Evolutionary conservation across 257 asterid genomes (phyloP).

Genomic region (Gentiana dahurica): DNA sequence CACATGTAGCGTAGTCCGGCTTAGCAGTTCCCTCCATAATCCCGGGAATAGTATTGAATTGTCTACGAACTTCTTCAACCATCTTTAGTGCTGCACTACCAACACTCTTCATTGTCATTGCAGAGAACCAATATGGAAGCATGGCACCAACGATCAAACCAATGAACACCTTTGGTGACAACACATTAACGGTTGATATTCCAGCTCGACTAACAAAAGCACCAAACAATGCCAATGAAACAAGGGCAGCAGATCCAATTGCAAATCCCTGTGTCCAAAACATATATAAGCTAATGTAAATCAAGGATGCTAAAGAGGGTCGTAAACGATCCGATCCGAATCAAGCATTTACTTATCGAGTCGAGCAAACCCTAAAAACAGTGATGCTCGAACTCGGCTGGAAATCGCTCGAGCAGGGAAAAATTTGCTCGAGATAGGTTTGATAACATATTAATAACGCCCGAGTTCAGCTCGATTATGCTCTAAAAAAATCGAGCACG

Average conservation of each 20-base stretch:
- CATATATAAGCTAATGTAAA: too few relatives aligned
- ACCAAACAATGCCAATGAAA: constrained; percentile 79
- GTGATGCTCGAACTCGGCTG: too few relatives aligned
- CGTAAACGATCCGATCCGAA: too few relatives aligned
- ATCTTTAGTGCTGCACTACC: constrained; percentile 85
- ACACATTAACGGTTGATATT: constrained; percentile 56
- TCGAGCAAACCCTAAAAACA: too few relatives aligned
- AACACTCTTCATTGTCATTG: constrained; percentile 95
- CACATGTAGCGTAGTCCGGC: constrained; percentile 90
- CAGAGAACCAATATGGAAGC: constrained; percentile 96
- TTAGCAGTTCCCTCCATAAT: constrained; percentile 65
- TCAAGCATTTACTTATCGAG: too few relatives aligned
- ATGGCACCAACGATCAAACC: constrained; percentile 81
- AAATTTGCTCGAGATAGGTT: too few relatives aligned
- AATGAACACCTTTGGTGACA: constrained; percentile 82
- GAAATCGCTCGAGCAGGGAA: too few relatives aligned
- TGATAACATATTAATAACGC: too few relatives aligned
- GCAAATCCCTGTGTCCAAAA: constrained; percentile 45
- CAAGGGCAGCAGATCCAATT: constrained; percentile 88
- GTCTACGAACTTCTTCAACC: constrained; percentile 90
- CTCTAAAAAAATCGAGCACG: too few relatives aligned
- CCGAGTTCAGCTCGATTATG: too few relatives aligned
- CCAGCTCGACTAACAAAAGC: constrained; percentile 89
- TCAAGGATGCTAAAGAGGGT: too few relatives aligned
- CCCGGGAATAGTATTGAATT: constrained; percentile 77